These are phyloP conservation scores for Fragosphaeria purpurea DNA, from an alignment of 2,329 filamentous ascomycete genomes.

Conservation along the genomic window DNA sequence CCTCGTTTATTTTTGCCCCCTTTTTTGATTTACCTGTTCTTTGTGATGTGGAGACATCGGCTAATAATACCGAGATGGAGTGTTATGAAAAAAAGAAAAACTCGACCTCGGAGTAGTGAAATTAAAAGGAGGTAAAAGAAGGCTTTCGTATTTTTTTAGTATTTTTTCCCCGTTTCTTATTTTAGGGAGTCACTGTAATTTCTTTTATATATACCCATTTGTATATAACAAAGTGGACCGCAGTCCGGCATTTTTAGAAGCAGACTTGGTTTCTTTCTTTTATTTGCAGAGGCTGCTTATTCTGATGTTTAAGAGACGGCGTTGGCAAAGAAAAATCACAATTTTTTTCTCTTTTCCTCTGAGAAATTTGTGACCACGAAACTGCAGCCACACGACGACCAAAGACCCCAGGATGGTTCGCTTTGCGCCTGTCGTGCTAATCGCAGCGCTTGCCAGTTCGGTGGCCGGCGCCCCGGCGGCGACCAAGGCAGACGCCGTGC, in stretches of 20 bases:
- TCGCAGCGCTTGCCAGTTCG: not conserved
- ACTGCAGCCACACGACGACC: not conserved
- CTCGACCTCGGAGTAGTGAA: too few species aligned
- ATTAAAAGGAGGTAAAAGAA: too few species aligned
- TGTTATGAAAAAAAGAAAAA: constrained; percentile 10
- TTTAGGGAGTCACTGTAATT: too few species aligned
- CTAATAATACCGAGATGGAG: constrained; percentile 3
- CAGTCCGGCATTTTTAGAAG: not conserved
- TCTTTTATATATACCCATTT: too few species aligned
- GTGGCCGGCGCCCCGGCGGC: not conserved
- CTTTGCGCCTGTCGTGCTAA: not conserved
- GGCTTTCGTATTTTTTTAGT: constrained; percentile 2
- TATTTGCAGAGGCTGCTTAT: too few species aligned
- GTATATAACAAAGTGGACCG: not conserved
- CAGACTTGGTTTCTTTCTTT: constrained; percentile 4
- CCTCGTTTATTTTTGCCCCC: not conserved
- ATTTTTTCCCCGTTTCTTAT: not conserved
- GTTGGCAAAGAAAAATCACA: not conserved
- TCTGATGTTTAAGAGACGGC: too few species aligned
- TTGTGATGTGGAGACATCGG: not conserved
- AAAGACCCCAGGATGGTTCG: constrained; percentile 6
- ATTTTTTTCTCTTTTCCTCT: too few species aligned
- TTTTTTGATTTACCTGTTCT: not conserved
- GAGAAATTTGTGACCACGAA: too few species aligned
- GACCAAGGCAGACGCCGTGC: constrained; percentile 15